Evolutionary conservation across 2,329 filamentous ascomycete species (phyloP).

Genomic region (Juglanconis oblonga): DNA sequence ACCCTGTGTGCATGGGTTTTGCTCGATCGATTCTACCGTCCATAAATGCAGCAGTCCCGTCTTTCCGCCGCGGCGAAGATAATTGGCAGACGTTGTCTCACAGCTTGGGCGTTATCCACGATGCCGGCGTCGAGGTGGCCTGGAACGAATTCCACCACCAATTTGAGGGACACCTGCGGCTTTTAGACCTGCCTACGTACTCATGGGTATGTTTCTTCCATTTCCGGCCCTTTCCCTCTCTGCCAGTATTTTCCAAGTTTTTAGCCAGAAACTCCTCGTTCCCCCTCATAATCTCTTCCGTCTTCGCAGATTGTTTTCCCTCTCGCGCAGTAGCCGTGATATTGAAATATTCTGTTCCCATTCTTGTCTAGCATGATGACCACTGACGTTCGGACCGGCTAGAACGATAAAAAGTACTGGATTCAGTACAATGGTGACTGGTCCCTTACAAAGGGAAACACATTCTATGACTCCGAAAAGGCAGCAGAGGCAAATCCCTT

Average conservation of each 20-base stretch:
- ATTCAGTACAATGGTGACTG: conserved; percentile 60
- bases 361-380: too few relatives aligned
- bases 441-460: conserved; percentile 43
- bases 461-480: conserved; percentile 14
- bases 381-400: too few relatives aligned
- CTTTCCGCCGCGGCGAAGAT: conserved; percentile 53
- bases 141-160: conserved; percentile 67
- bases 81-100: conserved; percentile 54
- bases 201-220: conserved; percentile 38
- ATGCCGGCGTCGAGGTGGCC: conserved; percentile 48
- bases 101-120: conserved; percentile 47
- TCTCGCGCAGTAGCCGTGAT: too few relatives aligned
- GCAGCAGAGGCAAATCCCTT: neutral
- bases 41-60: conserved; percentile 42
- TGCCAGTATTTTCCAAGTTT: too few relatives aligned
- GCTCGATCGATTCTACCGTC: conserved; percentile 49
- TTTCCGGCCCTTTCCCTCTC: too few relatives aligned
- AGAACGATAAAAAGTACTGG: conserved; percentile 70
- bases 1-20: conserved; percentile 62
- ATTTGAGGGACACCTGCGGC: conserved; percentile 54
- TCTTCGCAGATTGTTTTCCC: too few relatives aligned
- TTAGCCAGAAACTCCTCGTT: too few relatives aligned
- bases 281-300: too few relatives aligned
- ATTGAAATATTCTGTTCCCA: too few relatives aligned
- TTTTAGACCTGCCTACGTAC: conserved; percentile 67